Conservation (phyloP, 2,329 filamentous ascomycete species). For the Echinosphaeria canescens region DNA sequence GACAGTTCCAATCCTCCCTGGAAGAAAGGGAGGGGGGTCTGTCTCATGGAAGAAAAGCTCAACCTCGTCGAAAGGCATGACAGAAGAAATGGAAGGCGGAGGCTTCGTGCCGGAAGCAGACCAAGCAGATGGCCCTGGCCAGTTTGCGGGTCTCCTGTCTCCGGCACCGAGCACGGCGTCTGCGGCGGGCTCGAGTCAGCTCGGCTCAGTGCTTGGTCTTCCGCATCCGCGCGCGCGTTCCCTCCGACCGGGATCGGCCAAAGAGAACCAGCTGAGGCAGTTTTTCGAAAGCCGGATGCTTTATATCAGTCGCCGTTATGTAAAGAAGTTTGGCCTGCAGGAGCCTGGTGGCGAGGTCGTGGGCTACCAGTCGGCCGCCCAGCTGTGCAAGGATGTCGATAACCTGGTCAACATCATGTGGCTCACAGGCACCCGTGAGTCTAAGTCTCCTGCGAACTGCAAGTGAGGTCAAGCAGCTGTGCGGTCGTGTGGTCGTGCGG, state of each 20-base stretch:
- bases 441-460: too few relatives aligned
- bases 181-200: too few relatives aligned
- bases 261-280: conserved; percentile 36
- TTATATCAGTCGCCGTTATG: conserved; percentile 31
- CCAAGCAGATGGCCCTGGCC: too few relatives aligned
- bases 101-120: too few relatives aligned
- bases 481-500: too few relatives aligned
- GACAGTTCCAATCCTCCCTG: too few relatives aligned
- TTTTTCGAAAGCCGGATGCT: conserved; percentile 31
- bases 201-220: conserved; percentile 15
- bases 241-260: conserved; percentile 30
- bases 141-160: too few relatives aligned
- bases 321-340: conserved; percentile 31
- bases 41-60: too few relatives aligned
- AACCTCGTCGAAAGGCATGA: too few relatives aligned
- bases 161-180: conserved; percentile 29
- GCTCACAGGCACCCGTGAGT: conserved; percentile 69
- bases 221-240: conserved; percentile 32
- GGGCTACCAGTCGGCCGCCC: conserved; percentile 38
- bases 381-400: conserved; percentile 56
- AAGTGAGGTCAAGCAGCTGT: too few relatives aligned
- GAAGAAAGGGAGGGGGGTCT: too few relatives aligned
- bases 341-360: conserved; percentile 22
- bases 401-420: conserved; percentile 61
- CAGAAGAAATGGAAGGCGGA: too few relatives aligned